Percentiles rank a stretch among this genome's conserved stretches.
phyloP scores from a whole-genome alignment of 1,139 yeast genomes.

The Suhomyces yuchorum region DNA sequence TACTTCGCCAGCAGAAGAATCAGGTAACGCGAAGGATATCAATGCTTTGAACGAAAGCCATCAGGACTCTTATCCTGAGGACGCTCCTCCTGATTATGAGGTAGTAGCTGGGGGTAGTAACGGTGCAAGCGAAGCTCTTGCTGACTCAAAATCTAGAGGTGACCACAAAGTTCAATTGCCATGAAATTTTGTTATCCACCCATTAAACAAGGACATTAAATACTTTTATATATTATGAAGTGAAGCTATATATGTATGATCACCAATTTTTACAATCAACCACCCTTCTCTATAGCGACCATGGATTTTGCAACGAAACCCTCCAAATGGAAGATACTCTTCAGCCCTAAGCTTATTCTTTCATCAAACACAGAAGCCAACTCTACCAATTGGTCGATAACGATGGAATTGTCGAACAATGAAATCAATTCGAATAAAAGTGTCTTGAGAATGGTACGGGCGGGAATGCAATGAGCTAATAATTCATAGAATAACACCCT shows the following conservation, averaged over 20 bases:
- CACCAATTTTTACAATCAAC: neutral
- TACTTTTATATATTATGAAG: neutral
- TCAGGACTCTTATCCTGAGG: conserved; percentile 6
- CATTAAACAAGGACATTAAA: neutral
- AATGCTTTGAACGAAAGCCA: neutral
- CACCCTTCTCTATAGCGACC: conserved; percentile 46
- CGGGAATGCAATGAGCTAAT: conserved; percentile 90
- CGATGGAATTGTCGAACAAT: conserved; percentile 33
- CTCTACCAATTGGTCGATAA: conserved; percentile 58
- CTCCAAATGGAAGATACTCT: conserved; percentile 91
- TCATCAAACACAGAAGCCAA: conserved; percentile 82
- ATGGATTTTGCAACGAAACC: conserved; percentile 89
- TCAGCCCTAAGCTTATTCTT: conserved; percentile 80
- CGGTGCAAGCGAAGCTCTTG: conserved; percentile 10
- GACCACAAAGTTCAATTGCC: conserved; percentile 39
- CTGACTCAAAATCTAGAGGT: conserved; percentile 19
- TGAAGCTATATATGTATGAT: neutral
- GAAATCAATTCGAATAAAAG: conserved; percentile 59
- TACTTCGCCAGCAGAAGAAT: neutral
- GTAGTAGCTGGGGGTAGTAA: conserved; percentile 23
- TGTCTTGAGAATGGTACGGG: conserved; percentile 71
- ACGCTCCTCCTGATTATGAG: conserved; percentile 29
- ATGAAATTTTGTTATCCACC: neutral
- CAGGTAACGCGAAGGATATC: neutral
- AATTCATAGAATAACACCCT: conserved; percentile 82